Evolutionary conservation across 2,329 filamentous ascomycete genomes (phyloP), one percentile per base, ranked within the genome.

Genomic region (Helicocarpus griseus): DNA sequence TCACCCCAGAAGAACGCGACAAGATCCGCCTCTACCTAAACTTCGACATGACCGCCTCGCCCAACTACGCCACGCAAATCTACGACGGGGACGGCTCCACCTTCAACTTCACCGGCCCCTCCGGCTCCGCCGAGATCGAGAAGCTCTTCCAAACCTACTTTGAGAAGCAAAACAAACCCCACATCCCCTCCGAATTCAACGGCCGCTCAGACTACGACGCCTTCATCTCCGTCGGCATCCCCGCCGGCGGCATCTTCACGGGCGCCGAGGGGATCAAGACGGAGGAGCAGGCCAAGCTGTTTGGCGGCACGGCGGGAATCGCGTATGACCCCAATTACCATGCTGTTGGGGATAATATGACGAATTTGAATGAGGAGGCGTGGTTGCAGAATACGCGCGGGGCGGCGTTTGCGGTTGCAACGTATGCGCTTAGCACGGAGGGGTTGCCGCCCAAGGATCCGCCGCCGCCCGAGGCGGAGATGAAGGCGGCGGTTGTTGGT

Each of bases 261-360:
- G 87, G 87, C 36, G 87, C 87, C 1, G 86, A 90, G 67, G 84
- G 79, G 11, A 66, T 87, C 69, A 90, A 89, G 78, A 88, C 85
- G 0, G 69, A 76, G 47, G 75, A 81, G 31, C 83, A 90, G 63
- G 78, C 69, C 2, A 72, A 70, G 38, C 69, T 81, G 68, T 91
- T 89, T 64, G 86, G 87, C n/a, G 87, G 87, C 35, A 72, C 75
- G 54, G 83, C 81, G 1, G 85, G 76, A 38, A 67, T 73, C n/a
- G 65, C 71, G 31, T 80, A 76, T 57, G 79, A 82, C 58, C 63
- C 66, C 17, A 79, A 80, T 63, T 82, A 82, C 63, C 79, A 83
- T 59, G 65, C 68, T 35, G 68, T 68, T 2, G 72, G 73, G 6
- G 79, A 82, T 56, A 74, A 74, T 49, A 63, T 77, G 33, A 70